Base-by-base conservation (phyloP, 2,329 filamentous ascomycete species). In the Fusarium sambucinum region DNA sequence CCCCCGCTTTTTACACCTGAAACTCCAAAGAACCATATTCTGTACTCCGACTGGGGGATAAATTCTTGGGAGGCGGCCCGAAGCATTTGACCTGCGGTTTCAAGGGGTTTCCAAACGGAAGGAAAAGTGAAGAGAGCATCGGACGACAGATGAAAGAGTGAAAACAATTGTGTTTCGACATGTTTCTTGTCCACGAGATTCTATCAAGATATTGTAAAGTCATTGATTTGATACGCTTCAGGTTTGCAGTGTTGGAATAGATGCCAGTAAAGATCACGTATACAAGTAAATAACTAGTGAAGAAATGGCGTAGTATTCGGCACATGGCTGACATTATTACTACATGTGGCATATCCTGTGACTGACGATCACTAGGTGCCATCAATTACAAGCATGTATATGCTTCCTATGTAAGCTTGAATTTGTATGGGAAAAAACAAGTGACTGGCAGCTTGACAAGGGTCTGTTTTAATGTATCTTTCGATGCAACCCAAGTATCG, bases 1-100 rank as follows among this genome's bases (percentile, higher is more conserved):
- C 38, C 47, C 47, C 37, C 55, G 27, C 45, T 55, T 42, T 48
- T 41, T 29, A 41, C 66, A 69, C 66, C 66, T 70, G 66, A 69
- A 69, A 70, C 66, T 25, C 12, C 52, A 25, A 61, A 42, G 47
- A 50, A 33, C 41, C 47, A 30, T 45, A 21, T 30, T 5, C 25
- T 45, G 17, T 55, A 27, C 48, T 69, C 66, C 61, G 50, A 67
- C 62, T 69, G 66, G 66, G 57, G 66, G 66, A 55, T 37, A 63
- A 55, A 59, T 63, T 59, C 29, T 40, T 29, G 23, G 32, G 19
- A 37, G 47, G 50, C 13, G 50, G 38, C 42, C 55, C 33, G 40
- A 29, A 11, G 42, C 16, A 51, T 38, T 50, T 45, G 58, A 37
- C 38, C 13, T 51, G 35, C 44, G 14, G 65, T 61, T 60, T 69